Evolutionary conservation across 805 yeast species (phyloP), one percentile per base, ranked within the genome.

Genomic region (Pichia rugopelliculosa): DNA sequence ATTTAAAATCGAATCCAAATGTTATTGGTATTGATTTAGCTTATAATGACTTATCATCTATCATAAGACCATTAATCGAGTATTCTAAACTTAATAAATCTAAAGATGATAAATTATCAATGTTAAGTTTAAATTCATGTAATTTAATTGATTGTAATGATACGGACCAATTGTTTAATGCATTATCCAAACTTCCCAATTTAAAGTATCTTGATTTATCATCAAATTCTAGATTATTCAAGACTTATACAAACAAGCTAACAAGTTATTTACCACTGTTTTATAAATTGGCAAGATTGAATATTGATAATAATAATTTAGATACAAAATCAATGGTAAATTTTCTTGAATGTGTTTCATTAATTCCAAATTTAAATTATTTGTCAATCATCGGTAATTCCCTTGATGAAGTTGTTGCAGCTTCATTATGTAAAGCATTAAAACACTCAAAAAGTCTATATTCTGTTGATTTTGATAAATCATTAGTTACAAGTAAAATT

Each of bases 21-120:
- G 74, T 81, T 6, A 60, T 79, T 53, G 96, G 96, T 4, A 64
- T 90, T 6, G 96, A 89, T 68, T 57, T 90, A 20, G 95, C 95
- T 3, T 90, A 83, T 59, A 90, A 90, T 60, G 90, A 87, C 60
- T 65, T 84, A 34, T 71, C 72, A 1, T 48, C 57, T 6, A 58
- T 60, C 3, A 49, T 74, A 44, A 62, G 60, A 26, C 70, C 72
- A 11, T 59, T 76, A 22, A 58, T 70, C 38, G 73, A 72, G 1
- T 62, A 59, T 47, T 53, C 63, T 1, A 52, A 53, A 7, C 40
- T 36, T 7, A 33, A 42, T 18, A 47, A 48, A 4, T 21, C 17
- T 8, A 36, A 39, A 13, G 46, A 48, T 56, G 50, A 55, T 48
- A 41, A 67, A 18, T 56, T 78, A 50, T 59, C 67, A 44, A 75